Conservation (phyloP, 768 basidiomycete genomes). For the Pleurotus tuoliensis region DNA sequence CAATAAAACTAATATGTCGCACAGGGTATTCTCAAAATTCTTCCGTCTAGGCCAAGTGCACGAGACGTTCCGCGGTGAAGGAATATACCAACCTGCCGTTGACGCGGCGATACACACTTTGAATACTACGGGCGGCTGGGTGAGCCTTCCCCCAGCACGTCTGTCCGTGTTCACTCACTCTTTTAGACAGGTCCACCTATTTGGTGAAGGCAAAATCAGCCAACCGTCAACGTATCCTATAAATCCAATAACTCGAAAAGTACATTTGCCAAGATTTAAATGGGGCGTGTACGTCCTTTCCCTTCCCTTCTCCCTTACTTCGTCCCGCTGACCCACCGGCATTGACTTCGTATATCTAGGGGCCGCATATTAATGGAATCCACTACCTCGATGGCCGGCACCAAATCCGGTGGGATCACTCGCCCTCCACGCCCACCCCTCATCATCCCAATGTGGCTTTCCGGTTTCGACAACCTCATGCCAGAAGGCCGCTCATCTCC, state of each 20-base stretch:
- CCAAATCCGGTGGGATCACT: too few species aligned
- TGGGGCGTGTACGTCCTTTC: conserved; percentile 82
- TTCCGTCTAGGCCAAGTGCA: conserved; percentile 88
- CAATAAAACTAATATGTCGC: conserved; percentile 24
- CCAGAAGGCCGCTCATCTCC: conserved; percentile 79
- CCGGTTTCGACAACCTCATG: conserved; percentile 88
- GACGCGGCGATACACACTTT: conserved; percentile 80
- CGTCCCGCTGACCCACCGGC: not conserved
- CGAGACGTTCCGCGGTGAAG: conserved; percentile 88
- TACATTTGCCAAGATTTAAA: conserved; percentile 74
- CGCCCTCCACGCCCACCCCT: conserved; percentile 45
- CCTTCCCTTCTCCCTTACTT: conserved; percentile 2
- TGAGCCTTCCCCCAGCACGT: conserved; percentile 30
- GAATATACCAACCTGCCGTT: conserved; percentile 84
- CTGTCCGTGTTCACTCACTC: not conserved
- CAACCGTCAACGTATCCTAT: conserved; percentile 52
- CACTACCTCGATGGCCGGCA: not conserved
- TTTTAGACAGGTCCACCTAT: conserved; percentile 75
- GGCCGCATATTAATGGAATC: conserved; percentile 75
- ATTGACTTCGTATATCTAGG: conserved; percentile 31
- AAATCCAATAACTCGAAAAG: conserved; percentile 27
- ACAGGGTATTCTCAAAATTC: conserved; percentile 76
- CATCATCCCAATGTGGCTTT: conserved; percentile 92
- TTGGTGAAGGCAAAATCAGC: conserved; percentile 85
- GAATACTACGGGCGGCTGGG: conserved; percentile 76